Evolutionary conservation across 2,329 filamentous ascomycete genomes (phyloP), one percentile per base, ranked within the genome.

Genomic region (Fusarium globosum): DNA sequence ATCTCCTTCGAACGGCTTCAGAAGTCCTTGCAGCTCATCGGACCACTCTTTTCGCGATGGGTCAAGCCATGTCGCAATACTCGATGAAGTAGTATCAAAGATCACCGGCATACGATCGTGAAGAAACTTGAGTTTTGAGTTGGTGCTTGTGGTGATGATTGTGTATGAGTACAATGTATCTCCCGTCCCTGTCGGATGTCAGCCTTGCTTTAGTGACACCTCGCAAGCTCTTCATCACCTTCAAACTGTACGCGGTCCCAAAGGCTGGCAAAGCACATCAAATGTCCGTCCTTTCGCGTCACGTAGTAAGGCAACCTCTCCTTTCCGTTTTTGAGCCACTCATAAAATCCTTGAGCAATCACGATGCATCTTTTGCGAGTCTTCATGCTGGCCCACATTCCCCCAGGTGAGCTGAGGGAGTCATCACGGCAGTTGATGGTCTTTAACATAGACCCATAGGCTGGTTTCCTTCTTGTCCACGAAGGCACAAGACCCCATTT

Each of bases 41-140:
- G 89, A 92, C 96, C 96, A 98, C 67, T 91, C 90, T 28, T 87
- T 85, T 23, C 88, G 88, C 4, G 80, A 83, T 0, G 94, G 94
- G 79, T 98, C 93, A 23, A 98, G 86, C 95, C 95, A 98, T 9
- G 81, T 90, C 61, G 85, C 88, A 78, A 97, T 86, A 16, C 86
- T 88, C 3, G 93, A 88, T 2, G 92, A 94, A 8, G 90, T 91
- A 9, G 93, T 90, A 11, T 98, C 91, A 2, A 99, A 82, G 36
- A 98, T 93, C 11, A 97, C 96, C 0, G 96, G 96, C 96, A 99
- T 99, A 21, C 96, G 91, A 78, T 97, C 93, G 80, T 99, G 96
- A 23, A 99, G 86, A 75, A 97, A 98, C 35, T 87, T 91, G 55
- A 98, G 86, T 80, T 96, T 93, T 71, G 91, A 86, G 78, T 96